Evolutionary conservation across 805 yeast genomes (phyloP), one percentile per base, ranked within the genome.

Genomic region (Priceomyces castillae): DNA sequence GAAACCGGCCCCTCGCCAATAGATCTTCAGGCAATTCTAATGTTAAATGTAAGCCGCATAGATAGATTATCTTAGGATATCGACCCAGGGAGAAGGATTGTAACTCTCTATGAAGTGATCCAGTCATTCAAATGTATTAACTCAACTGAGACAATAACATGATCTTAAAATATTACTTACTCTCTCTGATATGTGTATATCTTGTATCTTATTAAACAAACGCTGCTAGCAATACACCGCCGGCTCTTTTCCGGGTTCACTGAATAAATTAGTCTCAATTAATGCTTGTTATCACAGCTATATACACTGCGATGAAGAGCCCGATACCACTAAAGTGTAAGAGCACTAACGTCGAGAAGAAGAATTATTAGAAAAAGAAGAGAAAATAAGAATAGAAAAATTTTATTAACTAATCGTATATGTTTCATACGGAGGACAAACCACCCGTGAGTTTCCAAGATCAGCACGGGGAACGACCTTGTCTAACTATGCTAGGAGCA

Each of bases 391-490:
- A 22, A 7, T 9, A 22, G 9, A 22, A 22, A 28, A 28, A 28
- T 28, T 28, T 28, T 28, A 5, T 28, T 11, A 28, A 7, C 9
- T 9, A 22, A 7, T 22, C 9, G 9, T 22, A 22, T 7, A 22
- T 22, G 9, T 22, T 22, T 22, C 25, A 22, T 9, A 22, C 25
- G 25, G 25, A 22, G 25, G n/a, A 7, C 25, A 22, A 9, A 22
- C 9, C 9, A 22, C 25, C 25, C 25, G 25, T 22, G 25, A 22
- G 25, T 22, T 22, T 22, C 25, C 25, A 22, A 9, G 25, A 22
- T 22, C 25, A 15, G 36, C n/a, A 28, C 36, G 23, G 36, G 23
- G 36, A 33, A 33, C 36, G 36, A 33, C 36, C 15, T 12, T 17
- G 19, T 17, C 23, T 5, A 6, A 17, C 17, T 33, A 16, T 17